Evolutionary conservation across 768 basidiomycete genomes (phyloP).

Genomic region (Lactifluus volemus): DNA sequence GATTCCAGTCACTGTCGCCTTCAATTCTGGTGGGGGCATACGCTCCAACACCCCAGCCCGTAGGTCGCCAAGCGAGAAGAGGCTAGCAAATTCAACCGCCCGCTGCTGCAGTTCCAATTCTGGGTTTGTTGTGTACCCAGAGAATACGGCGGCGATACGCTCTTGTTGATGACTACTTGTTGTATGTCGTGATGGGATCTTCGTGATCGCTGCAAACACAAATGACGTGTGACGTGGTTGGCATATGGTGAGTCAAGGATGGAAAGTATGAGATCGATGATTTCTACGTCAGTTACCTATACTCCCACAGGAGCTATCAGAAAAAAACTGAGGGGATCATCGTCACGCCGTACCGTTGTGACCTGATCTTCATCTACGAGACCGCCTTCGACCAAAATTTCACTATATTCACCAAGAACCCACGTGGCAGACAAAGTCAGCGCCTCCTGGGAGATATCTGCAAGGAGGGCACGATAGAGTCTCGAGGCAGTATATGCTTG

Average conservation of each 20-base stretch:
- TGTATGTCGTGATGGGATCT: slow-evolving; percentile 75
- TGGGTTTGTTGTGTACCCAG: slow-evolving; percentile 76
- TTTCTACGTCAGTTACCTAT: slow-evolving; percentile 70
- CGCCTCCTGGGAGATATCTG: slow-evolving; percentile 94
- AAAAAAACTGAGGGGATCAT: neutral
- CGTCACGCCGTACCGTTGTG: slow-evolving; percentile 41
- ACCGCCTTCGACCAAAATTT: slow-evolving; percentile 79
- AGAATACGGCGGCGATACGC: slow-evolving; percentile 67
- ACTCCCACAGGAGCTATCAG: neutral
- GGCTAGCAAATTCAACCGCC: slow-evolving; percentile 85
- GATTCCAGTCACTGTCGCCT: slow-evolving; percentile 91
- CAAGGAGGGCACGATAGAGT: slow-evolving; percentile 76
- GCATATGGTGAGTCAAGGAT: slow-evolving; percentile 91
- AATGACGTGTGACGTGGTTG: slow-evolving; percentile 89
- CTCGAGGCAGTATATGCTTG: slow-evolving; percentile 93
- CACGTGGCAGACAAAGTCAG: slow-evolving; percentile 89
- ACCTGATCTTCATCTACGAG: slow-evolving; percentile 69
- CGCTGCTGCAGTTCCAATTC: slow-evolving; percentile 95
- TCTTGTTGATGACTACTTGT: slow-evolving; percentile 62
- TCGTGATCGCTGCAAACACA: slow-evolving; percentile 81
- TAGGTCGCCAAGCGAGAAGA: slow-evolving; percentile 72
- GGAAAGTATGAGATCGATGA: slow-evolving; percentile 79
- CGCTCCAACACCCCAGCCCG: slow-evolving; percentile 84
- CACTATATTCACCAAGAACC: slow-evolving; percentile 96
- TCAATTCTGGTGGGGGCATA: slow-evolving; percentile 98